phyloP scores from a whole-genome alignment of 1,139 yeast genomes.

The Pichia sp. region DNA sequence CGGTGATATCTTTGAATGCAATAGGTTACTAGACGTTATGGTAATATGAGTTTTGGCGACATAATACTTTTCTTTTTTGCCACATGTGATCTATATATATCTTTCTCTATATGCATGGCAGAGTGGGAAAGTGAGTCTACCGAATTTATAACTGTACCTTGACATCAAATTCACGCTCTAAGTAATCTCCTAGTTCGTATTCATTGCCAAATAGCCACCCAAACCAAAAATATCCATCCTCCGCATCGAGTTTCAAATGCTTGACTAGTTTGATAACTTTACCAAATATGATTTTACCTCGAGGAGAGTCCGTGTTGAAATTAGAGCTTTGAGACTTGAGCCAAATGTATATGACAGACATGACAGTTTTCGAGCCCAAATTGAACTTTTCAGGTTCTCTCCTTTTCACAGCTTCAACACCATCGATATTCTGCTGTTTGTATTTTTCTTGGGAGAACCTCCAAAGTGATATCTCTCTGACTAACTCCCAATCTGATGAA shows the following conservation, averaged over 20 bases:
- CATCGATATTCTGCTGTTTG: slow-evolving; percentile 16
- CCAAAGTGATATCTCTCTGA: slow-evolving; percentile 18
- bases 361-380: slow-evolving; percentile 22
- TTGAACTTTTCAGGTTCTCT: slow-evolving; percentile 15
- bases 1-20: slow-evolving; percentile 72
- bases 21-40: slow-evolving; percentile 64
- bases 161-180: slow-evolving; percentile 21
- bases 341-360: slow-evolving; percentile 27
- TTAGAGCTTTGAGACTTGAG: slow-evolving; percentile 22
- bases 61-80: neutral
- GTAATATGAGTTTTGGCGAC: slow-evolving; percentile 34
- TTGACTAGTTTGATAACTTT: slow-evolving; percentile 23
- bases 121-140: neutral
- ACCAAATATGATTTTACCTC: slow-evolving; percentile 18
- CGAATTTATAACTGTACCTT: slow-evolving; percentile 7
- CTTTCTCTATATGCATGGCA: neutral
- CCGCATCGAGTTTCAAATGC: slow-evolving; percentile 22
- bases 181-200: slow-evolving; percentile 22
- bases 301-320: slow-evolving; percentile 11
- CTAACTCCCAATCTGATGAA: slow-evolving; percentile 16
- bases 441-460: slow-evolving; percentile 11
- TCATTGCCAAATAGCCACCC: slow-evolving; percentile 29
- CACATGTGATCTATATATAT: neutral
- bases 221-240: slow-evolving; percentile 23
- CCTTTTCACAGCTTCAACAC: slow-evolving; percentile 5